Conservation (phyloP, 1,284 basidiomycete species). For the Cryptococcus amylolentus region DNA sequence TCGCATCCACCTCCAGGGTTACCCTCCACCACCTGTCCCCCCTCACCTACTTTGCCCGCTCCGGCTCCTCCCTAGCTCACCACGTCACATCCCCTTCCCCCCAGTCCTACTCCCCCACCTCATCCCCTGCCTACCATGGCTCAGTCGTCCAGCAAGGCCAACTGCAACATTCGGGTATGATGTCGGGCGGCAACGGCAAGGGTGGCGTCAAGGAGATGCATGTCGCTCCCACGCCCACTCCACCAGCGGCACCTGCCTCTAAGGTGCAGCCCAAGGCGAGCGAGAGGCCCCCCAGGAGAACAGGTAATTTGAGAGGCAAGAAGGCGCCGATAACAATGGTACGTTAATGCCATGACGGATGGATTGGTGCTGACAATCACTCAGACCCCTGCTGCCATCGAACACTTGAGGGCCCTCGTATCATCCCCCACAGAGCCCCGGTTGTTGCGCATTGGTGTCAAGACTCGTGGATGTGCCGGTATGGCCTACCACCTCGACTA, state of each 20-base stretch:
- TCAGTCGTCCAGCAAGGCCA: slow-evolving; percentile 4
- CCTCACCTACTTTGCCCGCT: neutral
- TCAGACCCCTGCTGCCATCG: slow-evolving; percentile 78
- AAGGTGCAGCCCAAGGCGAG: neutral
- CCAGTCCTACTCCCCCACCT: slow-evolving; percentile 24
- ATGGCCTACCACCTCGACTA: slow-evolving; percentile 97
- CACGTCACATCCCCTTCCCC: slow-evolving; percentile 6
- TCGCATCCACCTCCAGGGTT: slow-evolving; percentile 22
- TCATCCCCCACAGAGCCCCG: slow-evolving; percentile 59
- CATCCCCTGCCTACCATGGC: slow-evolving; percentile 20
- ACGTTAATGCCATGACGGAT: slow-evolving; percentile 43
- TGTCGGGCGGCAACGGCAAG: slow-evolving; percentile 13
- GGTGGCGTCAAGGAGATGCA: slow-evolving; percentile 5
- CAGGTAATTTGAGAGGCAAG: slow-evolving; percentile 57
- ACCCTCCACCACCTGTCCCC: slow-evolving; percentile 16
- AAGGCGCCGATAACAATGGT: slow-evolving; percentile 83
- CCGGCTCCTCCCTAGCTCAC: slow-evolving; percentile 5
- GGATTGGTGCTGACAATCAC: neutral
- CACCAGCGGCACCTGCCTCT: slow-evolving; percentile 1
- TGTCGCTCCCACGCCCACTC: slow-evolving; percentile 6
- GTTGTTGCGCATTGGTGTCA: slow-evolving; percentile 89
- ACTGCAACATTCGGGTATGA: too few relatives aligned
- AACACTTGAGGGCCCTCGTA: slow-evolving; percentile 66
- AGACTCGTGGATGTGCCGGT: slow-evolving; percentile 98
- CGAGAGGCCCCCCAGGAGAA: slow-evolving; percentile 17